These are phyloP conservation scores for Adiantum capillusveneris DNA, from an alignment of 75 land plant genomes.

Conservation along the genomic window DNA sequence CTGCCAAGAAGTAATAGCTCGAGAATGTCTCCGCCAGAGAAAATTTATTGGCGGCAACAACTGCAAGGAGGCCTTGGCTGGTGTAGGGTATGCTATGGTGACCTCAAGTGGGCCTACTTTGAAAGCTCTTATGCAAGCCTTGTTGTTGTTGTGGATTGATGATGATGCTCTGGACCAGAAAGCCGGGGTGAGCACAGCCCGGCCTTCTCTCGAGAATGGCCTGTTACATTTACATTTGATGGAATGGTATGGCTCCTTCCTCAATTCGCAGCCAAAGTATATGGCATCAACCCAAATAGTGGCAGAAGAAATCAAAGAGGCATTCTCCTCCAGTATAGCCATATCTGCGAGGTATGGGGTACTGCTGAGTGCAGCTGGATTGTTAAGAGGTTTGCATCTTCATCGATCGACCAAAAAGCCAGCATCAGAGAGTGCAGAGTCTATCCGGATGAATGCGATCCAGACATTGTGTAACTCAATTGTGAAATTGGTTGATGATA, in stretches of 20 bases:
- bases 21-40: constrained; percentile 24
- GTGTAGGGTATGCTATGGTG: constrained; percentile 67
- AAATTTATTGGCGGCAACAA: constrained; percentile 5
- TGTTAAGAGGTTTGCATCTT: constrained; percentile 32
- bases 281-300: constrained; percentile 1
- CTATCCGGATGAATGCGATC: no score
- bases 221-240: constrained; percentile 61
- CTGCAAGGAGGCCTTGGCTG: constrained; percentile 46
- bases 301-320: background rate
- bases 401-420: background rate
- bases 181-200: background rate
- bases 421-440: no score
- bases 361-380: constrained; percentile 51
- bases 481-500: background rate
- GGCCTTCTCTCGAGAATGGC: constrained; percentile 26
- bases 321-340: no score
- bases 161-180: constrained; percentile 9
- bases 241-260: constrained; percentile 55
- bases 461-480: background rate
- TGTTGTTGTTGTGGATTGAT: constrained; percentile 44
- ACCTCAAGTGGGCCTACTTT: constrained; percentile 18
- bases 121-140: constrained; percentile 24
- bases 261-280: background rate
- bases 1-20: constrained; percentile 38
- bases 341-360: constrained; percentile 21